Evolutionary conservation across 805 yeast genomes (phyloP).

Genomic region (Debaryomyces tyrocola): DNA sequence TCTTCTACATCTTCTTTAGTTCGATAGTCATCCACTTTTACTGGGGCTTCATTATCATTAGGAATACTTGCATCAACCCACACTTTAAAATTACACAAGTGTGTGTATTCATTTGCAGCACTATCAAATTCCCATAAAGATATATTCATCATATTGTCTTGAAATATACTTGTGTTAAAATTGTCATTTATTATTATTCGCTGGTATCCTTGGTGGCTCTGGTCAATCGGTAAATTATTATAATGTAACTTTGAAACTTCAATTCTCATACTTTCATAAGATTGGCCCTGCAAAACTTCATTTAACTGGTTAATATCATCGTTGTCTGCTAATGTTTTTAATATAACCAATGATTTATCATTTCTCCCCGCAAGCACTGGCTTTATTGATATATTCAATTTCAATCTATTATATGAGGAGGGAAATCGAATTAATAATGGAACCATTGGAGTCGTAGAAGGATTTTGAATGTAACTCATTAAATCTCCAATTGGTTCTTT

Average conservation of each 20-base stretch:
- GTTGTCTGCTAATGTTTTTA: constrained; percentile 25
- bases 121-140: constrained; percentile 26
- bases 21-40: neutral
- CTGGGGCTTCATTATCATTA: neutral
- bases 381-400: constrained; percentile 27
- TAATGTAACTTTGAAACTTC: constrained; percentile 33
- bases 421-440: constrained; percentile 36
- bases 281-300: constrained; percentile 8
- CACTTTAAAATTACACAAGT: constrained; percentile 23
- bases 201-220: constrained; percentile 14
- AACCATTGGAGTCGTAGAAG: constrained; percentile 6
- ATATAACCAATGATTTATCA: constrained; percentile 26
- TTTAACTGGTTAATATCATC: constrained; percentile 10
- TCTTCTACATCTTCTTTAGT: neutral
- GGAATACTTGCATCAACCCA: constrained; percentile 21
- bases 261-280: constrained; percentile 6
- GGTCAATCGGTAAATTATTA: constrained; percentile 25
- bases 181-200: constrained; percentile 28
- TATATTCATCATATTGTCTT: constrained; percentile 18
- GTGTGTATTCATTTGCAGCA: constrained; percentile 10
- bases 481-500: constrained; percentile 13
- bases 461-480: constrained; percentile 27
- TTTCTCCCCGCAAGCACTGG: constrained; percentile 4
- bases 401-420: constrained; percentile 20
- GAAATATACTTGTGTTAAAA: constrained; percentile 13